Base-by-base conservation (phyloP, 139 green algal genomes). In the Haematococcus lacustris region DNA sequence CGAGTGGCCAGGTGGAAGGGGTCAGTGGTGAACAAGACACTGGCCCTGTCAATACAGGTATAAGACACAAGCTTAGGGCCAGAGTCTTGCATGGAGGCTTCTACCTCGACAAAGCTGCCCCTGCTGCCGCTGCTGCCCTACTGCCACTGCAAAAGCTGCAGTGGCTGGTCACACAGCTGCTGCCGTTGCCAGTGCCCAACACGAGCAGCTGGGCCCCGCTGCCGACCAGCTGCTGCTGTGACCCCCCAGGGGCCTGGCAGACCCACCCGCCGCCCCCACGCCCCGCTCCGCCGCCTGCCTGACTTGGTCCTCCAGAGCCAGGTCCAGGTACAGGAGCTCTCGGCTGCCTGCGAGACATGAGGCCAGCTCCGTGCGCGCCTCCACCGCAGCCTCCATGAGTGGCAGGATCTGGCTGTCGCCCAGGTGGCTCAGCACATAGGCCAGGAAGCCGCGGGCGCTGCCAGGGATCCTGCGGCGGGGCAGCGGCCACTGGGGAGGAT, bases 321-420 rank as follows among this genome's bases (percentile, higher is more conserved):
- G 78, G 82, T 98, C 95, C 38, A 99, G 80, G 83, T 98, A 99
- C 70, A 99, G 83, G 76, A 97, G 67, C 67, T 98, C 95, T 38
- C 82, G 74, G 75, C 90, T 84, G 76, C 76, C 82, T 3, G 68
- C 28, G 53, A 95, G 70, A 2, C 78, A 51, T 30, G 74, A 72
- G 3, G 80, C 75, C 63, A 99, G 80, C 86, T 97, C 92, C 0
- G 88, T 81, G 37, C 95, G 86, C 4, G 92, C 90, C 84, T 98
- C 94, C 38, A 99, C 88, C 0, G 90, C 91, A 9, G 89, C 89
- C 87, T 97, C 88, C 40, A 97, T 77, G 35, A 97, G 87, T 0
- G 89, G 82, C 70, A 97, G 81, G 59, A 93, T 85, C 77, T 89
- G 78, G 65, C 61, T 70, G 70, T 81, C 78, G 60, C 78, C 77